Evolutionary conservation across 805 yeast species (phyloP), one percentile per base, ranked within the genome.

Genomic region (Grigorovia jiainica): DNA sequence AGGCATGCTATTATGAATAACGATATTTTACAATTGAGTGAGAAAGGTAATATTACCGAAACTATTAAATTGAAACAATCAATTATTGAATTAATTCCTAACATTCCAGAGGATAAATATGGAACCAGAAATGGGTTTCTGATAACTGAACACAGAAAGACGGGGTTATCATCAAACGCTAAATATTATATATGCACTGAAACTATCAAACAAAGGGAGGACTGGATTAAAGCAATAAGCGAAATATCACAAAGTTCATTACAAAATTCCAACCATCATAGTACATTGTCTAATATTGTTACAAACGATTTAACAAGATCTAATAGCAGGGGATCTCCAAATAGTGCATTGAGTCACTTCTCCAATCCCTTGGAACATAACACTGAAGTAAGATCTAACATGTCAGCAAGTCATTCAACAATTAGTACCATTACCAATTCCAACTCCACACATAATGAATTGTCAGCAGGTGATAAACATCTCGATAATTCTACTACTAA

Each of bases 101-200:
- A 61, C 41, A 43, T 59, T 21, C 65, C 65, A 15, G 65, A 61
- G 36, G 65, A 62, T 40, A 60, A 48, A 44, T 54, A 54, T 46
- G 66, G 66, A 5, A 60, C 65, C 3, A 56, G 51, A 39, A 61
- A 62, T 48, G 66, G 66, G 2, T 59, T 62, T 44, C 43, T 59
- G 7, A 51, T 71, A 8, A 51, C 53, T 46, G 76, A 71, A 50
- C 64, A 61, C 27, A 66, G 66, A 46, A 67, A 68, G 45, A 48
- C 58, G 30, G 68, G 67, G 23, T 41, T 65, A 48, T 58, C 65
- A 1, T 50, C 56, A 30, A 45, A 53, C 23, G 73, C 75, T 1
- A 78, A 71, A 48, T 85, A 81, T 52, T 71, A 75, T 39, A 72
- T 87, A 41, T 85, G 94, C 60, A 82, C 92, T 2, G 95, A 87